Evolutionary conservation across 1,284 basidiomycete species (phyloP), one percentile per base, ranked within the genome.

Genomic region (Fomitopsis schrenkii): DNA sequence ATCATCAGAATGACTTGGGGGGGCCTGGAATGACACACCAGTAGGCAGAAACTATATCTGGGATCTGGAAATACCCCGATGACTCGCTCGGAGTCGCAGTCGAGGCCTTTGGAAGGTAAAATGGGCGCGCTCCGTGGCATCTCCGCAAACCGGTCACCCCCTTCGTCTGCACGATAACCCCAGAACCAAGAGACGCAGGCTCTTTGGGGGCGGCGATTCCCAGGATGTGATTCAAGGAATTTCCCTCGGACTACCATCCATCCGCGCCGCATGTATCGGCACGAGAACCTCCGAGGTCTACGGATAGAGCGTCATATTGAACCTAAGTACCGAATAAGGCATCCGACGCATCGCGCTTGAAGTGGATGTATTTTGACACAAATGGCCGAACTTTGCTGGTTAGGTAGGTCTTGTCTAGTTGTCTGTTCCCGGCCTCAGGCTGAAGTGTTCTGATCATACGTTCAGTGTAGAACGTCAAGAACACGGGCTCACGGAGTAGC

Each of bases 201-300:
- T 42, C 36, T 48, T 60, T 58, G 50, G 46, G 44, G 14, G 57
- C 67, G 67, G 65, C 64, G 67, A 68, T 67, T 60, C 57, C 66
- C 64, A 62, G 38, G 63, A 61, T 64, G 66, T 68, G 66, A 63
- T 61, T 40, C 59, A 46, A 6, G 36, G 8, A 22, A 1, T 30
- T 28, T 5, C 48, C 12, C 28, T 22, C 44, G 33, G 35, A 41
- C 38, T 44, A 42, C 40, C 45, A 28, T 53, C n/a, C 52, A 59
- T 46, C 59, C 44, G 52, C 44, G 40, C 22, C 42, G 22, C 41
- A 44, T 57, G 55, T 3, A 22, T 40, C 46, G 36, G 40, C 42
- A 48, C 52, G 58, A 59, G 58, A 55, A 54, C 30, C 26, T 50
- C 59, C 59, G 59, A 46, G 40, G 59, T 59, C 52, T 45, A 46